Percentiles rank a stretch among this genome's conserved stretches.
phyloP scores from a whole-genome alignment of 164 flowering plant species.

The Piper betle region DNA sequence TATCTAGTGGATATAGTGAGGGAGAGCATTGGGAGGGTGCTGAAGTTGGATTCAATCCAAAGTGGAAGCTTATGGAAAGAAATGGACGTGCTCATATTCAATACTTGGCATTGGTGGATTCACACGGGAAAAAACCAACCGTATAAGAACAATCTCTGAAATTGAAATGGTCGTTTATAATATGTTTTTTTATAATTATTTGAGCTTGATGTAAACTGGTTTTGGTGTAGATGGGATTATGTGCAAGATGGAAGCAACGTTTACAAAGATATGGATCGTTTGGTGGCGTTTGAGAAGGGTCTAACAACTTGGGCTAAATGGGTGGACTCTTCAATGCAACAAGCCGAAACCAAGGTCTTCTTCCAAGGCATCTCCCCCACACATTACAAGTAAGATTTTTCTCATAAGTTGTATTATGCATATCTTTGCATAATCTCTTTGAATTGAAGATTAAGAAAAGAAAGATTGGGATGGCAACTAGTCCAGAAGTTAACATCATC shows the following conservation, averaged over 20 bases:
- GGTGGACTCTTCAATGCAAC: conserved; percentile 53
- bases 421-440: too few species aligned
- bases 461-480: too few species aligned
- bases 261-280: conserved; percentile 63
- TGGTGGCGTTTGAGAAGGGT: conserved; percentile 55
- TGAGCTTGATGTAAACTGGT: not conserved
- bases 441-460: too few species aligned
- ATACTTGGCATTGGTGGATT: conserved; percentile 96
- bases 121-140: conserved; percentile 59
- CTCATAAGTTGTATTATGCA: not conserved
- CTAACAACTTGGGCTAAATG: conserved; percentile 72
- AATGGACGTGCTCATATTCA: conserved; percentile 65
- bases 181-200: not conserved
- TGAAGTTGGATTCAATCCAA: conserved; percentile 43
- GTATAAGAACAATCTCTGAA: conserved; percentile 18
- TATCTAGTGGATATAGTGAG: conserved; percentile 54
- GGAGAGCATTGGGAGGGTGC: conserved; percentile 35
- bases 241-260: conserved; percentile 30
- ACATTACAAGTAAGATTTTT: conserved; percentile 39
- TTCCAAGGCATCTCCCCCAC: conserved; percentile 89
- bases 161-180: not conserved
- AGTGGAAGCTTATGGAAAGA: conserved; percentile 53
- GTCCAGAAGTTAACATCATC: too few species aligned
- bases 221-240: conserved; percentile 59
- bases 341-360: conserved; percentile 57